Percentiles rank a stretch among this genome's conserved stretches.
These are phyloP conservation scores for Trypanosoma boissoni DNA, from an alignment of 208 protist species.

Conservation along the genomic window DNA sequence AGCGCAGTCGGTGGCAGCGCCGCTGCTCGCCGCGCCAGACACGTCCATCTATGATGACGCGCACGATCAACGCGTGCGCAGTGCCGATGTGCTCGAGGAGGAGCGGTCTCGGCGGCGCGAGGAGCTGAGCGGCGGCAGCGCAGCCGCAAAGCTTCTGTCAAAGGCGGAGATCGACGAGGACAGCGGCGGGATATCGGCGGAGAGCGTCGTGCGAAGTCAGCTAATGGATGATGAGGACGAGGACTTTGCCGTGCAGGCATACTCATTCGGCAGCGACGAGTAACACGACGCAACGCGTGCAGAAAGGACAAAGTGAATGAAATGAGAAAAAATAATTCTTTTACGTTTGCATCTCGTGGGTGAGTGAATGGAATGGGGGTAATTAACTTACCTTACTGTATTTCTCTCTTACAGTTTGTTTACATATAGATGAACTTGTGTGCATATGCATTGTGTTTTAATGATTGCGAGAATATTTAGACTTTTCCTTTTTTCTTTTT, in stretches of 20 bases:
- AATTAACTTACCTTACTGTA: neutral
- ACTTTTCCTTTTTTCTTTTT: slow-evolving; percentile 2
- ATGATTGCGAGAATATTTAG: neutral
- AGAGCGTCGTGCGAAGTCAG: slow-evolving; percentile 26
- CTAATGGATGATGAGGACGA: slow-evolving; percentile 26
- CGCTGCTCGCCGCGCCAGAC: slow-evolving; percentile 51
- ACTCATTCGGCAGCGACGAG: slow-evolving; percentile 11
- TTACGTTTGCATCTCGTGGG: too few species aligned
- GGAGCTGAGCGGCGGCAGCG: slow-evolving; percentile 13
- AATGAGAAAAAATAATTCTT: too few species aligned
- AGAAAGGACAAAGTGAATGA: too few species aligned
- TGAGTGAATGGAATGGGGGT: neutral
- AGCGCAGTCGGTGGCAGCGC: slow-evolving; percentile 7
- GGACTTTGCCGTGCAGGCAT: slow-evolving; percentile 27
- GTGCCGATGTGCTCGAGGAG: slow-evolving; percentile 42
- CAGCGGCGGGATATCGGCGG: slow-evolving; percentile 8
- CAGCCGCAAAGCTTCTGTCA: slow-evolving; percentile 17
- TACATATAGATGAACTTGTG: neutral
- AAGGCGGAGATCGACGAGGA: slow-evolving; percentile 15
- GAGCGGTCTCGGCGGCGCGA: slow-evolving; percentile 19
- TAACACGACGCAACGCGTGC: neutral
- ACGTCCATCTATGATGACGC: slow-evolving; percentile 70
- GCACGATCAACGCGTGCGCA: slow-evolving; percentile 63
- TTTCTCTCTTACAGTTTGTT: neutral
- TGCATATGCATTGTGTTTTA: slow-evolving; percentile 12